phyloP scores from a whole-genome alignment of 805 yeast genomes.

The Pichia membranifaciens region DNA sequence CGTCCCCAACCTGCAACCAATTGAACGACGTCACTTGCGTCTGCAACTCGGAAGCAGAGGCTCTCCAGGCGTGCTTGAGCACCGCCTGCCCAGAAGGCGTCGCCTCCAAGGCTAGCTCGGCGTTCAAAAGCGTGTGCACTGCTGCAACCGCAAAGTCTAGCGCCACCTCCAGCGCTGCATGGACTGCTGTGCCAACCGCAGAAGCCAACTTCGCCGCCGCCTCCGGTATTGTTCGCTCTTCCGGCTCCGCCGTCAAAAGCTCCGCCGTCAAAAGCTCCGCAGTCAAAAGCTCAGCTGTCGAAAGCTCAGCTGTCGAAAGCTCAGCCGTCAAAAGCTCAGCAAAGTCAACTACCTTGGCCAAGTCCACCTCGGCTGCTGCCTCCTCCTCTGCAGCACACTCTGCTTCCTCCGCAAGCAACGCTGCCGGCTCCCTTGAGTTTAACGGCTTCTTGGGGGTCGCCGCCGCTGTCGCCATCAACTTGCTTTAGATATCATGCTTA shows the following conservation, averaged over 20 bases:
- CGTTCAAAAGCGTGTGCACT: slow-evolving; percentile 51
- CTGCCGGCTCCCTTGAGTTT: slow-evolving; percentile 24
- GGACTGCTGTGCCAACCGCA: slow-evolving; percentile 27
- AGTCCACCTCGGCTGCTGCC: slow-evolving; percentile 12
- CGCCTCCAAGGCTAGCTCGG: slow-evolving; percentile 50
- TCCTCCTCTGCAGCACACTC: slow-evolving; percentile 20
- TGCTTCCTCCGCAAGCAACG: slow-evolving; percentile 18
- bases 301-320: slow-evolving; percentile 12
- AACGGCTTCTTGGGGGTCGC: slow-evolving; percentile 27
- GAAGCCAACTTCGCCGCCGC: no score
- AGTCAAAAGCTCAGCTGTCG: slow-evolving; percentile 11
- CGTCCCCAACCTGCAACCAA: slow-evolving; percentile 47
- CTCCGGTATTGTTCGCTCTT: no score
- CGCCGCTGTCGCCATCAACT: slow-evolving; percentile 19
- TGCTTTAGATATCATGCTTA: slow-evolving; percentile 9
- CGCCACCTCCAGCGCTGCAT: slow-evolving; percentile 25
- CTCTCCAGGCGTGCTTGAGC: slow-evolving; percentile 58
- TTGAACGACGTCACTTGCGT: slow-evolving; percentile 64
- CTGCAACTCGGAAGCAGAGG: slow-evolving; percentile 50
- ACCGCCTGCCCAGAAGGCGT: slow-evolving; percentile 62
- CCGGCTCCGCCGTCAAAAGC: no score
- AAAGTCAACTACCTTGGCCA: slow-evolving; percentile 24
- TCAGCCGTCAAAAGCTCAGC: no score
- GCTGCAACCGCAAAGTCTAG: slow-evolving; percentile 34
- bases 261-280: slow-evolving; percentile 22